phyloP scores from a whole-genome alignment of 345 rosid species.

The Salix brachista region DNA sequence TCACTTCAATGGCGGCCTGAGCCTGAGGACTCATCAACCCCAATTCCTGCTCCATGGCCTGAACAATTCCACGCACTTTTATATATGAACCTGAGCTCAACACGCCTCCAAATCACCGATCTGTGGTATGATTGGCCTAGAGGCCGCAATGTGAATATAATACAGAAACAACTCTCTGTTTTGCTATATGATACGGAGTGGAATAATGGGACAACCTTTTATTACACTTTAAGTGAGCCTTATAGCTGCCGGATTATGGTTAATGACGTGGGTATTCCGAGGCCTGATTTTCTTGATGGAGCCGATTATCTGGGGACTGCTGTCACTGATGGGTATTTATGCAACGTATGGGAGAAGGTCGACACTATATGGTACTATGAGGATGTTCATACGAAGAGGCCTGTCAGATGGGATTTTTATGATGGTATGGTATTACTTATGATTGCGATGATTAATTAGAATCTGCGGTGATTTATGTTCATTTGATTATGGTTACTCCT shows the following conservation, averaged over 20 bases:
- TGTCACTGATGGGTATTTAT: conserved; percentile 33
- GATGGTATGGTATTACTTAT: conserved; percentile 14
- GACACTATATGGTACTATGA: conserved; percentile 40
- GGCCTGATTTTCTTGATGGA: conserved; percentile 40
- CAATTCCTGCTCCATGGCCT: conserved; percentile 36
- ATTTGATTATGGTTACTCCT: background rate
- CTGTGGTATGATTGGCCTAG: conserved; percentile 41
- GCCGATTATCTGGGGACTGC: conserved; percentile 31
- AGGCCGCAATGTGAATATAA: conserved; percentile 30
- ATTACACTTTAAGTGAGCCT: conserved; percentile 20
- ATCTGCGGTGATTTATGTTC: background rate
- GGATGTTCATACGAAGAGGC: conserved; percentile 28
- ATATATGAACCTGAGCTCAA: conserved; percentile 21
- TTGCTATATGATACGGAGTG: conserved; percentile 28
- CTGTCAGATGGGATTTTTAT: conserved; percentile 33
- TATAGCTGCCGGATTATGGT: conserved; percentile 13
- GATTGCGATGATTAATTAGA: background rate
- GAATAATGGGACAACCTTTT: conserved; percentile 41
- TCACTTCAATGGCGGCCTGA: background rate
- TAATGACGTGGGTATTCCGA: conserved; percentile 32
- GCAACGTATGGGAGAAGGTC: conserved; percentile 40
- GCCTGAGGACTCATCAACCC: background rate
- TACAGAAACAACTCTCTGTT: conserved; percentile 30
- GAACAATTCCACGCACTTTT: conserved; percentile 36
- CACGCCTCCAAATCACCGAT: conserved; percentile 18